phyloP scores from a whole-genome alignment of 306 rosid species.

The Quercus mongolica region DNA sequence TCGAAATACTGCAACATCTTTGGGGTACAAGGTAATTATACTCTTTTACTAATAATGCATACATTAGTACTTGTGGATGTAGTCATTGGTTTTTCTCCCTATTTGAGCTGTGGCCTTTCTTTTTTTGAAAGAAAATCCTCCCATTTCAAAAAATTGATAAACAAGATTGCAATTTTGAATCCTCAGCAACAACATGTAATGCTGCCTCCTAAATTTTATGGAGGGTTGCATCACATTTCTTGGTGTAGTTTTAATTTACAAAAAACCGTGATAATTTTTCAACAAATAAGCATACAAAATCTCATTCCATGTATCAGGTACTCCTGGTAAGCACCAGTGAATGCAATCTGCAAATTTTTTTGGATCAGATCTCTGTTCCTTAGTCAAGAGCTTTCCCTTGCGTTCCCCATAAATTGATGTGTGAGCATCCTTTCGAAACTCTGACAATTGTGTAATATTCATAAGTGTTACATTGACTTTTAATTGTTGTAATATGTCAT shows the following conservation, averaged over 20 bases:
- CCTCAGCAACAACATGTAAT: not conserved
- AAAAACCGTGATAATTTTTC: constrained; percentile 47
- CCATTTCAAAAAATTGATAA: not conserved
- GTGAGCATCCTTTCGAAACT: constrained; percentile 84
- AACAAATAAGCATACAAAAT: constrained; percentile 71
- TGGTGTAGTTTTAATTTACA: constrained; percentile 4
- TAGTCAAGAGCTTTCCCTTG: constrained; percentile 74
- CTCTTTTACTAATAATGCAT: not conserved
- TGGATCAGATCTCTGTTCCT: constrained; percentile 76
- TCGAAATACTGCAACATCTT: not conserved
- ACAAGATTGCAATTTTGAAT: not conserved
- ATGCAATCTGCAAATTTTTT: constrained; percentile 75
- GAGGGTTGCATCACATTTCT: not conserved
- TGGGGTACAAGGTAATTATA: constrained; percentile 10
- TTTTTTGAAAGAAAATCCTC: not conserved
- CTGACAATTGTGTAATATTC: constrained; percentile 83
- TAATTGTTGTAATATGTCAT: constrained; percentile 35
- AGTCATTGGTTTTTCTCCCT: not conserved
- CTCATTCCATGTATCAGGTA: constrained; percentile 91
- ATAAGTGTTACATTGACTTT: constrained; percentile 55
- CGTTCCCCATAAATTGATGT: constrained; percentile 77
- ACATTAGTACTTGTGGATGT: not conserved
- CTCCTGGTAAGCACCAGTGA: constrained; percentile 96
- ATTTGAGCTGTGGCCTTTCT: not conserved
- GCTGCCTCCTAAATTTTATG: not conserved